Evolutionary conservation across 108 stramenopile genomes (phyloP), one percentile per base, ranked within the genome.

Genomic region (Skeletonema tropicum): DNA sequence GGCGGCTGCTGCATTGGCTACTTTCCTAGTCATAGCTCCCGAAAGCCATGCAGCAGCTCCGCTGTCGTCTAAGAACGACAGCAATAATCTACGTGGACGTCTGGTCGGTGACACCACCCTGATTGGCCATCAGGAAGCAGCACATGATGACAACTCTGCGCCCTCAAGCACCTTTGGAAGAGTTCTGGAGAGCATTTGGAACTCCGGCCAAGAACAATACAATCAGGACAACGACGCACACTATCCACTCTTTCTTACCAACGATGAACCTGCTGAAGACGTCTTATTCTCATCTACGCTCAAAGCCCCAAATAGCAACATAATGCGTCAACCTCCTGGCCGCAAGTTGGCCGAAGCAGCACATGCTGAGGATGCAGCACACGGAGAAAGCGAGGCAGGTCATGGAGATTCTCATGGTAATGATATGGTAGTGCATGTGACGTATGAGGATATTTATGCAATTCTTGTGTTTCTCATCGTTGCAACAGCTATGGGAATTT

Each of bases 401-500:
- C 17, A 42, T n/a, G 38, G 23, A 0, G 70, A 26, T 42, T 45
- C 59, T 4, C 70, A 70, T 32, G 21, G 12, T 8, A 29, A 29
- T 2, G 26, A 2, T 2, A 61, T 49, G 42, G 70, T 71, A 5
- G 73, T 74, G 23, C 73, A 74, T 31, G 73, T 74, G 17, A 76
- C 75, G 4, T 76, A 76, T 38, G 75, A 76, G 63, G 45, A 76
- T n/a, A 70, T 76, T 8, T 76, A 85, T 57, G 69, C 68, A 13
- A 75, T 77, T 58, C 48, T 85, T 3, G 36, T 85, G 21, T 85
- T 85, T 49, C 52, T 85, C 7, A 26, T 76, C 57, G 21, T 36
- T 17, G 71, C 84, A 11, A 78, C 72, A 36, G 62, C 48, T 10
- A 13, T 77, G 23, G 84, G 80, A 26, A 74, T 65, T 41, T 11